phyloP scores from a whole-genome alignment of 441 rosid genomes.

The Melastoma candidum region DNA sequence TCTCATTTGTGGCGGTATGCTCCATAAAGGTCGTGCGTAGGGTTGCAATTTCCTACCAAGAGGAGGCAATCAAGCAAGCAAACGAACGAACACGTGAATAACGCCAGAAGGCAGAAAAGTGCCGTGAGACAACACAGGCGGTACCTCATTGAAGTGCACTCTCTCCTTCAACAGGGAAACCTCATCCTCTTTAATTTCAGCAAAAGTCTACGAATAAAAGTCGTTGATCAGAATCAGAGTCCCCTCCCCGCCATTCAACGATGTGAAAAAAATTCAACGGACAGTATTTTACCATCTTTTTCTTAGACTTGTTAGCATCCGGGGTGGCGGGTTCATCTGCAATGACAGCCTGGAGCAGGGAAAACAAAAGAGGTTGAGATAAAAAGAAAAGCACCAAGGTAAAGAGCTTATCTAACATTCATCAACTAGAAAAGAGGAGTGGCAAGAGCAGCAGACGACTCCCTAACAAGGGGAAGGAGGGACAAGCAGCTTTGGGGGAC shows the following conservation, averaged over 20 bases:
- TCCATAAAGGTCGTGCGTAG: not conserved
- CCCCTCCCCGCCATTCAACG: too few relatives aligned
- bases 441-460: too few relatives aligned
- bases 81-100: not conserved
- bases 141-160: conserved; percentile 41
- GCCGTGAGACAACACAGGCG: not conserved
- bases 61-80: not conserved
- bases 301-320: conserved; percentile 37
- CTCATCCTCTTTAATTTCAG: conserved; percentile 67
- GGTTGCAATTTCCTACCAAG: conserved; percentile 10
- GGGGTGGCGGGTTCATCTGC: conserved; percentile 33
- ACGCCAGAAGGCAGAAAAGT: not conserved
- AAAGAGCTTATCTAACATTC: too few relatives aligned
- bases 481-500: too few relatives aligned
- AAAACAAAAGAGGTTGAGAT: not conserved
- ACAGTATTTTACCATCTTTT: conserved; percentile 39
- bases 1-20: conserved; percentile 3
- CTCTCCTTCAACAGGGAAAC: conserved; percentile 47
- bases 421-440: too few relatives aligned
- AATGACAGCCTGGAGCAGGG: conserved; percentile 25
- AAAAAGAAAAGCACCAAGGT: too few relatives aligned
- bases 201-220: conserved; percentile 45
- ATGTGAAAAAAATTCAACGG: not conserved
- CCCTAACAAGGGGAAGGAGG: too few relatives aligned
- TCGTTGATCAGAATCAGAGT: not conserved